Evolutionary conservation across 179 eudicot species (phyloP).

Genomic region (Patellifolia procumbens): DNA sequence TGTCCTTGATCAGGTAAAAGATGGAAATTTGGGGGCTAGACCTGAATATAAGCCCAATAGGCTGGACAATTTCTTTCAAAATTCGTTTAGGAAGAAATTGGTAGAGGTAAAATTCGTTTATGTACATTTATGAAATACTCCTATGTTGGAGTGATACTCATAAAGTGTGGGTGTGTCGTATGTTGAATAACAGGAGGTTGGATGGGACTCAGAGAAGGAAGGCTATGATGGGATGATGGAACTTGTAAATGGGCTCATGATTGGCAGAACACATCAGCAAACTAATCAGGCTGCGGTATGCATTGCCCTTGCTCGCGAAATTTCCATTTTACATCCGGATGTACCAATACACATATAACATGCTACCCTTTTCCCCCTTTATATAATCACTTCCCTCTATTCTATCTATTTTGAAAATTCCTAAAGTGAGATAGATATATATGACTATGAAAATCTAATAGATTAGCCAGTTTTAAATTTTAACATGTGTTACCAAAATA

Average conservation of each 20-base stretch:
- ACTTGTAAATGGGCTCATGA: constrained; percentile 71
- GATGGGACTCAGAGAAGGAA: constrained; percentile 84
- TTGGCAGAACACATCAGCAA: constrained; percentile 61
- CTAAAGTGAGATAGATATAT: no score
- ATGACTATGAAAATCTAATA: no score
- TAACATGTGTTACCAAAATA: no score
- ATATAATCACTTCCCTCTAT: no score
- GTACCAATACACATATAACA: background rate
- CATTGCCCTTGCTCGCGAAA: background rate
- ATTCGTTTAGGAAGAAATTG: constrained; percentile 66
- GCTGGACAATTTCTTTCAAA: constrained; percentile 65
- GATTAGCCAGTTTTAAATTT: no score
- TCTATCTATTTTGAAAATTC: no score
- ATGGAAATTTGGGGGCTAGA: constrained; percentile 26
- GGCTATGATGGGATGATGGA: constrained; percentile 93
- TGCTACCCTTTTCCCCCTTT: no score
- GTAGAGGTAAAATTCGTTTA: constrained; percentile 57
- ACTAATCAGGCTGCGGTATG: constrained; percentile 76
- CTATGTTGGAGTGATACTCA: no score
- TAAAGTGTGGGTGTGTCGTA: constrained; percentile 12
- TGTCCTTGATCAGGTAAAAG: constrained; percentile 29
- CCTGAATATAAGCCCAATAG: constrained; percentile 56
- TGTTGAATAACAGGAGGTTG: constrained; percentile 55
- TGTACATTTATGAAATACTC: no score
- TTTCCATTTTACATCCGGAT: background rate